These are phyloP conservation scores for Tolypocladium amazonense DNA, from an alignment of 2,329 filamentous ascomycete species.

Conservation along the genomic window DNA sequence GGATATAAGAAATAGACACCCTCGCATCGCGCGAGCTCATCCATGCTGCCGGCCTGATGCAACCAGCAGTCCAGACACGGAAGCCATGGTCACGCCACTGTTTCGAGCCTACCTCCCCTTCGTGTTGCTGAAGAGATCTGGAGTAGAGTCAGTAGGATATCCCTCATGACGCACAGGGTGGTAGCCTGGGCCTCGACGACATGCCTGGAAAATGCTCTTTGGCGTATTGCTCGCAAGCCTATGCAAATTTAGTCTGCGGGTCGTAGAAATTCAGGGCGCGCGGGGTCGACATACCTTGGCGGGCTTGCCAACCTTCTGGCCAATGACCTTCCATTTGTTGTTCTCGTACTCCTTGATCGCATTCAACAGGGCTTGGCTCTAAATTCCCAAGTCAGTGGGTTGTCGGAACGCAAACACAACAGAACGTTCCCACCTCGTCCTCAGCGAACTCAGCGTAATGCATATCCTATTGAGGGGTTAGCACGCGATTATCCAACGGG, in stretches of 20 bases:
- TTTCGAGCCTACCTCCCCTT: conserved; percentile 22
- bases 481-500: background rate
- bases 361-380: conserved; percentile 71
- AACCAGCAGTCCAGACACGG: conserved; percentile 1
- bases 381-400: conserved; percentile 14
- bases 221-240: conserved; percentile 66
- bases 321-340: conserved; percentile 98
- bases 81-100: conserved; percentile 1
- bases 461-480: conserved; percentile 65
- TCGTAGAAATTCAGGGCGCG: background rate
- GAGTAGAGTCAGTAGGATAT: conserved; percentile 17
- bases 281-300: conserved; percentile 52
- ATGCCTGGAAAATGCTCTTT: conserved; percentile 78
- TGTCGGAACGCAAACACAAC: conserved; percentile 3
- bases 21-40: background rate
- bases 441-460: conserved; percentile 98
- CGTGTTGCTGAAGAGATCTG: conserved; percentile 27
- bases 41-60: background rate
- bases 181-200: conserved; percentile 14
- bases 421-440: conserved; percentile 62
- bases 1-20: background rate
- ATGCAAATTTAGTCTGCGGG: conserved; percentile 1
- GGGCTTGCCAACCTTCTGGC: conserved; percentile 92
- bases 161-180: conserved; percentile 8
- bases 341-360: conserved; percentile 98